Base-by-base conservation (phyloP, 164 flowering plant species). In the Umbilicus rupestris region DNA sequence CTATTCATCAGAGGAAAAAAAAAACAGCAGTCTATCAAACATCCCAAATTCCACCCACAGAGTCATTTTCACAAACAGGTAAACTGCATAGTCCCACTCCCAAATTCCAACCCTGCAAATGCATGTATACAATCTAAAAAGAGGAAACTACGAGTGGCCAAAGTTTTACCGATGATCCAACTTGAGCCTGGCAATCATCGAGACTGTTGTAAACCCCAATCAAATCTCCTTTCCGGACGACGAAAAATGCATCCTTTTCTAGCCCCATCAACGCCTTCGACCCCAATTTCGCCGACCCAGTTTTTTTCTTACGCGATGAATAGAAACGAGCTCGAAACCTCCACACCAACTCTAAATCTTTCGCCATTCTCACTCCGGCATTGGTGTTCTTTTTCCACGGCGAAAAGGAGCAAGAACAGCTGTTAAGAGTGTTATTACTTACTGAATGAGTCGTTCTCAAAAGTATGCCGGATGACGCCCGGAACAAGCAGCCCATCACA, bases 211-310 rank as follows among this genome's bases (percentile, higher is more conserved):
- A 94, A 63, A 94, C 80, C 12, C 98, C 95, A 63, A 94, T 82
- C 46, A 86, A 22, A 72, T 91, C 98, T 33, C 97, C 98, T 71
- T 91, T 94, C 39, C 97, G 80, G 33, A 94, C 95, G 30, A 94
- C 90, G 78, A 82, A 94, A 72, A 89, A 89, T 1, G 77, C 85
- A 29, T 86, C 79, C 65, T 79, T 84, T 65, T 84, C 90, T n/a
- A 75, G 78, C 65, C 79, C 80, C 85, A 85, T 75, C 16, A 62
- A 62, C 15, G 75, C 69, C 68, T 69, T 75, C 20, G 79, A 31
- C 1, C 76, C 76, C 22, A 39, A 39, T 63, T 82, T 77, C 30
- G 57, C 59, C 16, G 75, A 58, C 29, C 62, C 65, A 35, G 19
- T 2, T n/a, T 74, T 74, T 19, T 66, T 22, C 70, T 63, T 72